Base-by-base conservation (phyloP, 805 yeast genomes). In the Saturnispora besseyi region DNA sequence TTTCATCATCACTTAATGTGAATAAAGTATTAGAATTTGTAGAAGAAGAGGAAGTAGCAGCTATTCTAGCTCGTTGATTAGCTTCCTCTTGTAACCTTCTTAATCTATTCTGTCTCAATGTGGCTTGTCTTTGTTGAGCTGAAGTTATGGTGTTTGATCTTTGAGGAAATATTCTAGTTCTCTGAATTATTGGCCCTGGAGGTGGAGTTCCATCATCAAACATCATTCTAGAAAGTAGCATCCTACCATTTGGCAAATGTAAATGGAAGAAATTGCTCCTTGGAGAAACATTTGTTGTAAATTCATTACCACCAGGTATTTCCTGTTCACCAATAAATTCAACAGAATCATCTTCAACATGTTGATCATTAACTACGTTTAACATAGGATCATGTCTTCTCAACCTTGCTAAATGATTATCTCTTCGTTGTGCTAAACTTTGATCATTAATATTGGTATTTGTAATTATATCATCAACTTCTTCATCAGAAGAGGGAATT, bases 321-420 rank as follows among this genome's bases (percentile, higher is more conserved):
- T 50, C 47, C 12, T 58, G 55, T 44, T 58, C 63, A 22, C 63
- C 59, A 3, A 58, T 51, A 26, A 45, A 36, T 38, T 45, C 48
- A 18, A 45, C 40, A 5, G 40, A 18, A 36, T 36, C 40, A 36
- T 36, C 38, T 12, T 45, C 48, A 37, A 36, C 43, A 12, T 29
- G 9, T 22, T 24, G 32, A 5, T 37, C 30, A 18, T 5, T 36
- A 18, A 4, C 37, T 10, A 30, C 42, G 11, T 24, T 26, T 24
- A n/a, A 21, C 22, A 24, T 12, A 13, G 10, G 40, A n/a, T 36
- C 40, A 18, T 36, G 40, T 18, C 40, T 36, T 36, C 42, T 15
- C 30, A 29, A 28, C 15, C 33, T 29, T 41, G 34, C 11, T 21
- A 41, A 26, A 28, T 28, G 32, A 26, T 32, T 5, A 18, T 41